A percentile compares a stretch with the other conserved stretches of the same genome.
Conservation (phyloP, 2,329 filamentous ascomycete genomes). For the Myotisia sp. region DNA sequence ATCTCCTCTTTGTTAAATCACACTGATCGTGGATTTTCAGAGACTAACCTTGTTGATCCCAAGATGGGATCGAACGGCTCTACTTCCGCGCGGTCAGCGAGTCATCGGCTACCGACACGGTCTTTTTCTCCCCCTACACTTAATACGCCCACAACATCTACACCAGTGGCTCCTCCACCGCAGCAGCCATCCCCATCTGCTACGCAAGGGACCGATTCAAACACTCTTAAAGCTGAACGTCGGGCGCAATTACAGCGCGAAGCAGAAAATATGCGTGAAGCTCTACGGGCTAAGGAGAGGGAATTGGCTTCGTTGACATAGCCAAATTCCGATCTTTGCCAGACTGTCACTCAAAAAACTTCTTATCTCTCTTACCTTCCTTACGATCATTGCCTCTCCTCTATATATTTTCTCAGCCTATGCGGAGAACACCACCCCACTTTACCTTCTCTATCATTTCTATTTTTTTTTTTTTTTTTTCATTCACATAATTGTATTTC, state of each 20-base stretch:
- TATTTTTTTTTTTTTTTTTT: constrained; percentile 7
- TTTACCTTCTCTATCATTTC: constrained; percentile 9
- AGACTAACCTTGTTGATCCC: constrained; percentile 30
- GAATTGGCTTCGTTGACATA: constrained; percentile 47
- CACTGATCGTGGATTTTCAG: constrained; percentile 14
- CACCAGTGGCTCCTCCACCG: constrained; percentile 2
- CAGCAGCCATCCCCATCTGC: constrained; percentile 6
- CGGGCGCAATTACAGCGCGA: constrained; percentile 55
- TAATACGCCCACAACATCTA: constrained; percentile 11
- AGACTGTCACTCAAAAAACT: constrained; percentile 10
- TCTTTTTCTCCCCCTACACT: constrained; percentile 7
- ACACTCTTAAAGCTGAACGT: constrained; percentile 45
- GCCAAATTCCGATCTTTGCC: no score
- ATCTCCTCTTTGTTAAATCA: constrained; percentile 65
- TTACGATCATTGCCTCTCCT: constrained; percentile 10
- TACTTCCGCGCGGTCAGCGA: no score
- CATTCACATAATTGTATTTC: constrained; percentile 9
- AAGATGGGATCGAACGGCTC: constrained; percentile 20
- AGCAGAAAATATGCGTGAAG: constrained; percentile 59
- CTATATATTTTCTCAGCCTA: constrained; percentile 11
- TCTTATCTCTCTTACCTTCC: constrained; percentile 10
- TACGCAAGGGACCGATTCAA: no score
- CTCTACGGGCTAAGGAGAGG: constrained; percentile 58
- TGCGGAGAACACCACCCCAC: no score
- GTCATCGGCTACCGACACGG: no score